Evolutionary conservation across 2,329 filamentous ascomycete species (phyloP).

Genomic region (Periconia sp.): DNA sequence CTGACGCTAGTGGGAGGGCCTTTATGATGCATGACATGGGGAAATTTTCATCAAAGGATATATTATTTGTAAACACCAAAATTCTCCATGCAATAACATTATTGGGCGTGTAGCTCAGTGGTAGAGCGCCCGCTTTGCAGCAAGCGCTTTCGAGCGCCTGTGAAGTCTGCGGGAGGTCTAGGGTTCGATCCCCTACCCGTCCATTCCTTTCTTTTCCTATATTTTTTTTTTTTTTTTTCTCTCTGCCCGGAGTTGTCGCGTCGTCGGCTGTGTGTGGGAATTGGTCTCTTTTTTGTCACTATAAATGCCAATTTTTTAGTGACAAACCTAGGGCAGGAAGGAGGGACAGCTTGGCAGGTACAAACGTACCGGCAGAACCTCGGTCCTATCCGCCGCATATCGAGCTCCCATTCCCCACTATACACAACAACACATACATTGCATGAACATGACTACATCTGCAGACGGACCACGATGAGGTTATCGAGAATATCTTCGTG

Average conservation of each 20-base stretch:
- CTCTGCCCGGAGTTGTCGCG: neutral
- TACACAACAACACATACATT: neutral
- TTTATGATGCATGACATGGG: too few species aligned
- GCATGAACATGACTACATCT: neutral
- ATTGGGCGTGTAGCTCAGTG: constrained; percentile 41
- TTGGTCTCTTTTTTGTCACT: constrained; percentile 3
- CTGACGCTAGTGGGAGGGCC: too few species aligned
- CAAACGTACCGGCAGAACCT: neutral
- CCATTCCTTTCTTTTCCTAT: too few species aligned
- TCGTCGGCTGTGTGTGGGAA: too few species aligned
- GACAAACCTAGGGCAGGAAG: too few species aligned
- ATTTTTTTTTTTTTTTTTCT: constrained; percentile 3
- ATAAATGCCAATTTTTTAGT: neutral
- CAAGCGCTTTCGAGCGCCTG: neutral
- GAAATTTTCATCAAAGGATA: too few species aligned
- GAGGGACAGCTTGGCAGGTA: neutral
- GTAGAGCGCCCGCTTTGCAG: constrained; percentile 46
- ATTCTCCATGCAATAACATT: neutral
- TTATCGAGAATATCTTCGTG: constrained; percentile 23
- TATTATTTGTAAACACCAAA: neutral
- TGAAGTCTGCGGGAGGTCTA: constrained; percentile 32
- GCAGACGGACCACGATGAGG: constrained; percentile 24
- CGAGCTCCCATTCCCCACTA: neutral
- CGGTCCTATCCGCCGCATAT: too few species aligned
- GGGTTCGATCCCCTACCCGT: constrained; percentile 35